phyloP scores from a whole-genome alignment of 169 alveolate species.

The Eimeria praecox region DNA sequence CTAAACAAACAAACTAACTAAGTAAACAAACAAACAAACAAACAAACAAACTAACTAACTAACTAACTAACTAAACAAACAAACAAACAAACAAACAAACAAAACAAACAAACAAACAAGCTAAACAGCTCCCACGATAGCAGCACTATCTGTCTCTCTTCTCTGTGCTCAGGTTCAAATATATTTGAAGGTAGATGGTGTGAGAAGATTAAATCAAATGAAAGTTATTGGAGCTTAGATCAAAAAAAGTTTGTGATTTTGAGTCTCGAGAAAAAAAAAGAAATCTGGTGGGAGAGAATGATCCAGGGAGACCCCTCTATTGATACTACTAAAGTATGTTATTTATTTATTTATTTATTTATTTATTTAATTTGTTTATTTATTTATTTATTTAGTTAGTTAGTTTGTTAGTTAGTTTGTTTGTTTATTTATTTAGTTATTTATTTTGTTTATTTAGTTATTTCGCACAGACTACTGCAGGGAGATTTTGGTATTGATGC shows the following conservation, averaged over 20 bases:
- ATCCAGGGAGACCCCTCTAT: conserved; percentile 91
- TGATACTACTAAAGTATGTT: conserved; percentile 91
- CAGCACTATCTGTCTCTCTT: too few relatives aligned
- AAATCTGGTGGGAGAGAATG: conserved; percentile 91
- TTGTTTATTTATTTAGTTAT: not conserved
- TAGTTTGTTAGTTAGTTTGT: too few relatives aligned
- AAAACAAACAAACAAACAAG: too few relatives aligned
- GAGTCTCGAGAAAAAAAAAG: conserved; percentile 90
- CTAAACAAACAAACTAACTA: too few relatives aligned
- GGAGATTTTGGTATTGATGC: not conserved
- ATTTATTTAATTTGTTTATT: not conserved
- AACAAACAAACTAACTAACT: too few relatives aligned
- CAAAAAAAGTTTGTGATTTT: conserved; percentile 87
- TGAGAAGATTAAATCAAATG: not conserved
- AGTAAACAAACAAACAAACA: too few relatives aligned
- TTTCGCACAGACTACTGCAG: too few relatives aligned
- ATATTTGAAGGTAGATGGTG: conserved; percentile 41
- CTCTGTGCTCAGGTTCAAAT: conserved; percentile 1
- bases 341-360: not conserved
- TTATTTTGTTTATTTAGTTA: too few relatives aligned
- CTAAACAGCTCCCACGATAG: too few relatives aligned
- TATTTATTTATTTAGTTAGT: not conserved
- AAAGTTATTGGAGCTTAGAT: conserved; percentile 90
- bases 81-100: too few relatives aligned
- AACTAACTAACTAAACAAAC: too few relatives aligned